These are phyloP conservation scores for Trichophyton schoenleinii DNA, from an alignment of 2,329 filamentous ascomycete species.

Conservation along the genomic window DNA sequence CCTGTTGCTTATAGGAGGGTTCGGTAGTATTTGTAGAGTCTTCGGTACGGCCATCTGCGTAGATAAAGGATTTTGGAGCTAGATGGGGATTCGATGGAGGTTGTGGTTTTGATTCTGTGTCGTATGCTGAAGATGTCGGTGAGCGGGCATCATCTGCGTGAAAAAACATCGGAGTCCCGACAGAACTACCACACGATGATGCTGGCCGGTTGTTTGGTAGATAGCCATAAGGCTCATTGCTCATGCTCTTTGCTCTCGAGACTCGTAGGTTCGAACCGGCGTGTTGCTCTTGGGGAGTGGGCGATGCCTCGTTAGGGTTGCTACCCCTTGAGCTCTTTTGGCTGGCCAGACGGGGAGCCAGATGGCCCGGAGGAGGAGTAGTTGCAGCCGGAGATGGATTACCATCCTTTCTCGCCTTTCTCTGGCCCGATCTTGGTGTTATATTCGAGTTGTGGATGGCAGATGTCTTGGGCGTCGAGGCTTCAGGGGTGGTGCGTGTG, in stretches of 20 bases:
- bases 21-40: neutral
- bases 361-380: constrained; percentile 14
- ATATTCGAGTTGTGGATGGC: constrained; percentile 51
- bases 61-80: constrained; percentile 24
- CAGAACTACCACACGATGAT: constrained; percentile 25
- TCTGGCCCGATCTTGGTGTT: constrained; percentile 64
- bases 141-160: constrained; percentile 68
- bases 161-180: constrained; percentile 61
- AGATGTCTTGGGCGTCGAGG: constrained; percentile 31
- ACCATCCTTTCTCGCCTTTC: constrained; percentile 61
- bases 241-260: constrained; percentile 27
- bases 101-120: constrained; percentile 17
- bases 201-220: constrained; percentile 17
- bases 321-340: neutral
- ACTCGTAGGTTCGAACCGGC: constrained; percentile 21
- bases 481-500: constrained; percentile 35
- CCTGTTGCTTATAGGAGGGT: neutral
- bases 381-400: constrained; percentile 52
- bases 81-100: constrained; percentile 14
- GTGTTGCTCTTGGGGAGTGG: constrained; percentile 15
- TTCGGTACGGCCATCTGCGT: constrained; percentile 27
- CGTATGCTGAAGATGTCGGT: constrained; percentile 27
- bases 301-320: constrained; percentile 2
- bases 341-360: constrained; percentile 2
- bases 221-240: constrained; percentile 23